Evolutionary conservation across 2,329 filamentous ascomycete genomes (phyloP).

Genomic region (Thelonectria blattea): DNA sequence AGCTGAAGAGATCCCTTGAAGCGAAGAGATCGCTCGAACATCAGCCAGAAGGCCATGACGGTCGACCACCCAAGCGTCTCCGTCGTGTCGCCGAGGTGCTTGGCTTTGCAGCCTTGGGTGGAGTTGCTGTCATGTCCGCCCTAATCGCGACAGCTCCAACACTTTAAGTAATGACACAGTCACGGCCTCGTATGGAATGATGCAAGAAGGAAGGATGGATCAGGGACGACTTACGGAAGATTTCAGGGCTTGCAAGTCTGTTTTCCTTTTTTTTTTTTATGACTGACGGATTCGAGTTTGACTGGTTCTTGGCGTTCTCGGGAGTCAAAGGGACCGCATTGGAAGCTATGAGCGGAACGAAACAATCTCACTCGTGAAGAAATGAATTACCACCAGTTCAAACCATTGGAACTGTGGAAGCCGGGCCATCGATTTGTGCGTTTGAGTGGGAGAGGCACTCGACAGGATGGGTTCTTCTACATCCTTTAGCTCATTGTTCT

Average conservation of each 20-base stretch:
- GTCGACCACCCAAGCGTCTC: conserved; percentile 37
- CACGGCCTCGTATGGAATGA: too few relatives aligned
- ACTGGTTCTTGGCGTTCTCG: conserved; percentile 8
- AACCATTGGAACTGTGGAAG: not conserved
- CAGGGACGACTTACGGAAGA: not conserved
- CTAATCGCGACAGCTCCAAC: conserved; percentile 48
- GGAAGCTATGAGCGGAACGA: conserved; percentile 4
- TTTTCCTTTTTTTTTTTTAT: not conserved
- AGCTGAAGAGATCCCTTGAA: not conserved
- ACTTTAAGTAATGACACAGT: conserved; percentile 9
- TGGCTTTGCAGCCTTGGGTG: conserved; percentile 46
- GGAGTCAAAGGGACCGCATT: conserved; percentile 28
- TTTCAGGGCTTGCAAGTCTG: not conserved
- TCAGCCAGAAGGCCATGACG: not conserved
- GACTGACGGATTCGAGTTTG: not conserved
- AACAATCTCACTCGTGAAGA: not conserved
- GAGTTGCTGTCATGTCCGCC: conserved; percentile 48
- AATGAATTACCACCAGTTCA: not conserved
- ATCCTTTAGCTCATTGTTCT: conserved; percentile 3
- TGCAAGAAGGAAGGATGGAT: too few relatives aligned
- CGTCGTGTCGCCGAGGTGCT: conserved; percentile 45
- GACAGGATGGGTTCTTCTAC: conserved; percentile 6
- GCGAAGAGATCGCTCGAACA: not conserved
- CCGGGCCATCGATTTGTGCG: not conserved
- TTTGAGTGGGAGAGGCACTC: not conserved